Conservation (phyloP, 371 early-diverging fungal genomes). For the Phascolomyces articulosus region DNA sequence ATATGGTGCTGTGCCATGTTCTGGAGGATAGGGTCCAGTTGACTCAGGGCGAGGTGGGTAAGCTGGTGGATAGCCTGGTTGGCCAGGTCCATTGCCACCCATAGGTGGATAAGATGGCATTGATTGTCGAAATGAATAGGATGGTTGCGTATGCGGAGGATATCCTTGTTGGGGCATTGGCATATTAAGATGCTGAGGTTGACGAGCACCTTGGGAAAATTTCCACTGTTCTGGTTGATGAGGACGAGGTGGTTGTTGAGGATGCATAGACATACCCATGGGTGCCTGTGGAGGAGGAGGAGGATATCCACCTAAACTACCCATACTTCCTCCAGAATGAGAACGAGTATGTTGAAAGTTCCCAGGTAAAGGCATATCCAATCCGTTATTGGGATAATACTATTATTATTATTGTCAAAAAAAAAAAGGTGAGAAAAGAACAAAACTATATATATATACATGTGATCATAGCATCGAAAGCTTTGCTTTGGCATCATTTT, state of each 20-base stretch:
- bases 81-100: background rate
- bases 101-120: background rate
- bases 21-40: background rate
- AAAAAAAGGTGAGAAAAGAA: too few species aligned
- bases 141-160: background rate
- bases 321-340: background rate
- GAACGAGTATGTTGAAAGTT: background rate
- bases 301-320: too few species aligned
- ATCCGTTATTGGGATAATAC: background rate
- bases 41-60: background rate
- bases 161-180: background rate
- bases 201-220: background rate
- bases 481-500: background rate
- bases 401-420: too few species aligned
- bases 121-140: too few species aligned
- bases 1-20: background rate
- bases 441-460: background rate
- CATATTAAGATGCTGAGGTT: background rate
- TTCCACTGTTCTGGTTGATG: constrained; percentile 4
- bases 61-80: background rate
- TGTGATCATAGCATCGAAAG: background rate
- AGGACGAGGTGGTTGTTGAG: background rate
- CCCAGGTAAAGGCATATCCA: background rate
- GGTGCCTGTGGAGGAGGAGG: background rate
- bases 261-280: background rate